phyloP scores from a whole-genome alignment of 768 basidiomycete genomes.

The Tulasnella calospora region DNA sequence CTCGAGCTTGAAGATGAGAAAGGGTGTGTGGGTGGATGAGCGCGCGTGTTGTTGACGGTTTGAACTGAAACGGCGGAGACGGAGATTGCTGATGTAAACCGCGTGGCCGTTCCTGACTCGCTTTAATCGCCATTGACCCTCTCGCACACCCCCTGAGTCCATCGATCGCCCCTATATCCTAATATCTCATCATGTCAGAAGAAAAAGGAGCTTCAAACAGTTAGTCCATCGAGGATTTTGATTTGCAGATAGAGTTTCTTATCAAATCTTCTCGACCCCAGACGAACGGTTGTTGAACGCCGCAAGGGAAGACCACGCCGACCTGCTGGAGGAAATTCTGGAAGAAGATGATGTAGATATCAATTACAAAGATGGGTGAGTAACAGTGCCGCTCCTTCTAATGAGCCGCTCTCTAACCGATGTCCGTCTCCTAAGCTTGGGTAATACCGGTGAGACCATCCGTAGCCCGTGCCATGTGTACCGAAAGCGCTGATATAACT shows the following conservation, averaged over 20 bases:
- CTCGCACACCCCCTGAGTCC: neutral
- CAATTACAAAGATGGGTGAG: conserved; percentile 75
- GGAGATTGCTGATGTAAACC: conserved; percentile 1
- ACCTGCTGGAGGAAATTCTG: conserved; percentile 58
- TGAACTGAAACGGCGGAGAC: conserved; percentile 4
- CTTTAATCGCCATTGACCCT: neutral
- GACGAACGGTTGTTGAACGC: conserved; percentile 70
- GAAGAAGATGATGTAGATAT: conserved; percentile 52
- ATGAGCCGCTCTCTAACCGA: neutral
- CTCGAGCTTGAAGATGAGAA: conserved; percentile 4
- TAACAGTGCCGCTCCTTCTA: conserved; percentile 28
- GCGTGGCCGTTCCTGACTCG: neutral
- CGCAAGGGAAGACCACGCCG: conserved; percentile 68
- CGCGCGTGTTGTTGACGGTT: conserved; percentile 15
- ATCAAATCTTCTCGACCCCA: conserved; percentile 33
- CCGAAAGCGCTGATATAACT: neutral
- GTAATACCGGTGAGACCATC: conserved; percentile 65
- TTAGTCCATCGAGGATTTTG: neutral
- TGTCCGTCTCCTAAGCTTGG: conserved; percentile 41
- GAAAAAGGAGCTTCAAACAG: conserved; percentile 27
- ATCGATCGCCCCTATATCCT: conserved; percentile 1
- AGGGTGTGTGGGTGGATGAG: conserved; percentile 6
- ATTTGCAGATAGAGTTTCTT: neutral
- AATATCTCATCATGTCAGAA: neutral
- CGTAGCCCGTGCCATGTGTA: no score